Conservation (phyloP, 495 filamentous ascomycete genomes). For the Penicillium cataractarum region DNA sequence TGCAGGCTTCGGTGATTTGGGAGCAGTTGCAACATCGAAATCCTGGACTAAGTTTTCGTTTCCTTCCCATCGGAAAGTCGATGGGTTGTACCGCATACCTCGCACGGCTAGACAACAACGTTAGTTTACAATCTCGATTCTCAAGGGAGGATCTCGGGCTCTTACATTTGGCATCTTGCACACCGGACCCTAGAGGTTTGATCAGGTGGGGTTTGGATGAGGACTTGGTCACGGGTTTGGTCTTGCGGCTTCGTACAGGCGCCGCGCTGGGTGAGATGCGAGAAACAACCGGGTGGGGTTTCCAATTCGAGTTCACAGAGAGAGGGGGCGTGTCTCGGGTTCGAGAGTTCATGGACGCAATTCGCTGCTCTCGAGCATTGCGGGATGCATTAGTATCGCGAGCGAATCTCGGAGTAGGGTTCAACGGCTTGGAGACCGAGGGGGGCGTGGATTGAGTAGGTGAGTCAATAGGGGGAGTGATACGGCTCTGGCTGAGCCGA, state of each 20-base stretch:
- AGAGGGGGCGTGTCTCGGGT: slow-evolving; percentile 58
- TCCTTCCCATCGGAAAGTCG: slow-evolving; percentile 86
- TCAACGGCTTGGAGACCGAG: slow-evolving; percentile 49
- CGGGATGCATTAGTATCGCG: slow-evolving; percentile 89
- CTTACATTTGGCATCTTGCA: slow-evolving; percentile 70
- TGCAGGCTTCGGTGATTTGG: slow-evolving; percentile 65
- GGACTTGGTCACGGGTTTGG: slow-evolving; percentile 52
- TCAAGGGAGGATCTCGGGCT: neutral
- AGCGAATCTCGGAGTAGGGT: slow-evolving; percentile 78
- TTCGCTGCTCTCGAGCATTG: slow-evolving; percentile 84
- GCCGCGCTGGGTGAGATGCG: slow-evolving; percentile 48
- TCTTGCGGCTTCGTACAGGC: slow-evolving; percentile 56
- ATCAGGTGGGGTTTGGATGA: slow-evolving; percentile 72
- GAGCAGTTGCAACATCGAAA: slow-evolving; percentile 61
- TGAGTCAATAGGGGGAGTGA: slow-evolving; percentile 45
- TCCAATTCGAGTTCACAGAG: slow-evolving; percentile 75
- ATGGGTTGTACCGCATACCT: slow-evolving; percentile 93
- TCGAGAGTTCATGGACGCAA: slow-evolving; percentile 54
- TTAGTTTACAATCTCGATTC: slow-evolving; percentile 9
- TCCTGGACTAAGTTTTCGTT: slow-evolving; percentile 82
- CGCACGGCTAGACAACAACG: slow-evolving; percentile 65
- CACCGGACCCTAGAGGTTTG: slow-evolving; percentile 65
- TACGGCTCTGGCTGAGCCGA: slow-evolving; percentile 61
- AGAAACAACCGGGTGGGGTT: slow-evolving; percentile 68
- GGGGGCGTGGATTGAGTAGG: slow-evolving; percentile 61